These are phyloP conservation scores for Mesembryanthemum crystallinum DNA, from an alignment of 148 eudicot genomes.

Conservation along the genomic window DNA sequence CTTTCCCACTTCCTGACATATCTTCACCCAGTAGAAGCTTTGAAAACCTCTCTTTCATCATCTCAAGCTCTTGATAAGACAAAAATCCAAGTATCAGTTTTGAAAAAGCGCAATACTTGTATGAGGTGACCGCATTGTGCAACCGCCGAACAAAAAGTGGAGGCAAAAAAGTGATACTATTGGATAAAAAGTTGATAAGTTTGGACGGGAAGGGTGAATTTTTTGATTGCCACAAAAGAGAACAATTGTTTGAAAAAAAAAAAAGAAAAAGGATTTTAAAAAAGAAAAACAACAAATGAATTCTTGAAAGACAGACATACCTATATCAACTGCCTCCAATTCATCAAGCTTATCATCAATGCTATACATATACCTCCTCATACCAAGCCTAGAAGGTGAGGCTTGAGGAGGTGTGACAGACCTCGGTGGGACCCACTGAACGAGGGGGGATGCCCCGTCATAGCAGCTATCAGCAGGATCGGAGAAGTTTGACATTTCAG, in stretches of 20 bases:
- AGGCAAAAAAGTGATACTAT: no score
- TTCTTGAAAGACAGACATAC: constrained; percentile 25
- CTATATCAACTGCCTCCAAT: constrained; percentile 49
- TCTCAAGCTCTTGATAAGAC: constrained; percentile 57
- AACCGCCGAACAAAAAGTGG: no score
- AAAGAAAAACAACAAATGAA: background rate
- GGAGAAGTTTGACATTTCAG: constrained; percentile 61
- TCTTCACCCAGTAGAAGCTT: constrained; percentile 93
- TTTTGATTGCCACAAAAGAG: no score
- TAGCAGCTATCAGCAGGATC: constrained; percentile 53
- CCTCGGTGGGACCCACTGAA: constrained; percentile 51
- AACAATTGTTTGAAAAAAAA: no score
- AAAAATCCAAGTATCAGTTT: constrained; percentile 7
- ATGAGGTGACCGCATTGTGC: no score
- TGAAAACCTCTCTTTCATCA: constrained; percentile 94
- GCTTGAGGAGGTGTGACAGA: constrained; percentile 47
- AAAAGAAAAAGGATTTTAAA: no score
- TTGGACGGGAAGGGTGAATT: no score
- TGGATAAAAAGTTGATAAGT: no score
- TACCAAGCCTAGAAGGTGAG: constrained; percentile 59
- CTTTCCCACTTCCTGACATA: constrained; percentile 98
- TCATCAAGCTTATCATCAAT: constrained; percentile 39
- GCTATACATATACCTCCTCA: constrained; percentile 43
- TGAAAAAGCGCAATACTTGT: no score
- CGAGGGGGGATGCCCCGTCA: constrained; percentile 52